Evolutionary conservation across 495 filamentous ascomycete species (phyloP).

Genomic region (Neurospora discreta): DNA sequence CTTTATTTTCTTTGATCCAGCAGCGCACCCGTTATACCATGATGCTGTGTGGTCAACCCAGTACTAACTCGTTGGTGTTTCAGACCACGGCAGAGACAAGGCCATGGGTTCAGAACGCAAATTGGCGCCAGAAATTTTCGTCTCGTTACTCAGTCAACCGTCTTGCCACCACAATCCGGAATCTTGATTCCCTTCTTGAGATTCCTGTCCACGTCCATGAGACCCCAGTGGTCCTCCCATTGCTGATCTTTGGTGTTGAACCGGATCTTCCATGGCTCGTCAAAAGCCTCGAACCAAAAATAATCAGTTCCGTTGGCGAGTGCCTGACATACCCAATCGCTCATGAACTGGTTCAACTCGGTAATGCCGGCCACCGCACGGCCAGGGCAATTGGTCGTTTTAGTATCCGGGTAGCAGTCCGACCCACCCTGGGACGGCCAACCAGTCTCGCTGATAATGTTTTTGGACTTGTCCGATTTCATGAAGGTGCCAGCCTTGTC

Average conservation of each 20-base stretch:
- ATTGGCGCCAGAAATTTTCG: background rate
- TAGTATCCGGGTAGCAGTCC: constrained; percentile 49
- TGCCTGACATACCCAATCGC: constrained; percentile 72
- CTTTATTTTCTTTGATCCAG: background rate
- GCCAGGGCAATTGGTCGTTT: constrained; percentile 37
- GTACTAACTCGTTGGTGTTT: background rate
- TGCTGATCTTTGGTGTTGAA: constrained; percentile 59
- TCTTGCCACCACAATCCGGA: constrained; percentile 76
- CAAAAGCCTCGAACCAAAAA: constrained; percentile 95
- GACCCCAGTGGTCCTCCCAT: constrained; percentile 95
- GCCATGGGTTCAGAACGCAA: background rate
- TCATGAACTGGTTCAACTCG: constrained; percentile 81
- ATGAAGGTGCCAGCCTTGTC: constrained; percentile 45
- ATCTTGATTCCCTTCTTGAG: constrained; percentile 79
- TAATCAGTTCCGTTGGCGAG: constrained; percentile 76
- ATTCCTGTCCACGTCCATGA: constrained; percentile 79
- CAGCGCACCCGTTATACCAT: background rate
- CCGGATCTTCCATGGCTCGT: constrained; percentile 83
- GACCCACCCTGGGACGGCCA: constrained; percentile 86
- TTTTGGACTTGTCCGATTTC: constrained; percentile 45
- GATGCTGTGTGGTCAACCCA: background rate
- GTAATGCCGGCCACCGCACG: constrained; percentile 68
- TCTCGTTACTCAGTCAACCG: constrained; percentile 24
- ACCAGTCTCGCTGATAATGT: constrained; percentile 80
- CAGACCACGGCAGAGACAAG: background rate